Conservation (phyloP, 148 eudicot species). For the Cornus florida region DNA sequence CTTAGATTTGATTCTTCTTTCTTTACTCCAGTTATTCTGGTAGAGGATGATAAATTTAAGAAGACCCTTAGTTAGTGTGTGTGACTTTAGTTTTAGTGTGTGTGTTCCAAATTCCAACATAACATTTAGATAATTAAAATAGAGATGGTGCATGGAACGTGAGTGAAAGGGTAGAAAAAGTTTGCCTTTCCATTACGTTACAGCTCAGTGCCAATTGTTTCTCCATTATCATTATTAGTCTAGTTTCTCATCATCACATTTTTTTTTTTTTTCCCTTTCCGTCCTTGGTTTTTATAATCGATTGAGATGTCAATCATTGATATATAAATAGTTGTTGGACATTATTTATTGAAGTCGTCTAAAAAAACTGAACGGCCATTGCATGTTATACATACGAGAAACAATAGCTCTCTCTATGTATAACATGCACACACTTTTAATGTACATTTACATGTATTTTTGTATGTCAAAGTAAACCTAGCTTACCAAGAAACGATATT, state of each 20-base stretch:
- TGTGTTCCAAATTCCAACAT: constrained; percentile 9
- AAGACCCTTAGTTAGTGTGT: neutral
- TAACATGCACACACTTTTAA: too few relatives aligned
- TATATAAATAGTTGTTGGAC: too few relatives aligned
- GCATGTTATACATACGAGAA: too few relatives aligned
- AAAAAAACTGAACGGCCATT: too few relatives aligned
- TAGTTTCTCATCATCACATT: neutral
- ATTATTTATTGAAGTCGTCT: too few relatives aligned
- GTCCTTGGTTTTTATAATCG: too few relatives aligned
- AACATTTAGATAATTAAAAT: neutral
- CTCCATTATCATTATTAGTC: neutral
- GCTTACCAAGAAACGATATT: too few relatives aligned
- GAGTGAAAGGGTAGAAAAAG: neutral
- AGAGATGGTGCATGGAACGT: neutral
- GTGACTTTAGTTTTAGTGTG: neutral
- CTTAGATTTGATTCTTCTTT: constrained; percentile 16
- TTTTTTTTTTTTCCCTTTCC: neutral
- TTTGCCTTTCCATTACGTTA: neutral
- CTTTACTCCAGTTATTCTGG: constrained; percentile 1
- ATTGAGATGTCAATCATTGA: too few relatives aligned
- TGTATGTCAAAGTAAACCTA: too few relatives aligned
- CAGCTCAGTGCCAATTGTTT: constrained; percentile 4
- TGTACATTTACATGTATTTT: too few relatives aligned
- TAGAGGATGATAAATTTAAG: too few relatives aligned
- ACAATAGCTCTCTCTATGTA: too few relatives aligned